phyloP scores from a whole-genome alignment of 108 stramenopile species.

The Cyclotella sp. region DNA sequence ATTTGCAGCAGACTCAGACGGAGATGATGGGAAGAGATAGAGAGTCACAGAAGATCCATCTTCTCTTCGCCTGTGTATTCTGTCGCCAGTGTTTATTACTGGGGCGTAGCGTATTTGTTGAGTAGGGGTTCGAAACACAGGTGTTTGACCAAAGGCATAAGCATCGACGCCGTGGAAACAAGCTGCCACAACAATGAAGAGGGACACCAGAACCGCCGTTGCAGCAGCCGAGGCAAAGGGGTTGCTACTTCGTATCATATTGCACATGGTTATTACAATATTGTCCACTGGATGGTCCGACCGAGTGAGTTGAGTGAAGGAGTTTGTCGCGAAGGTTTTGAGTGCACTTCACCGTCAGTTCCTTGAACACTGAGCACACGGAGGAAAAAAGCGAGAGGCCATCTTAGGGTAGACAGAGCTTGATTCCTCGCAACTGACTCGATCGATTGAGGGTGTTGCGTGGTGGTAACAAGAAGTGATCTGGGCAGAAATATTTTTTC shows the following conservation, averaged over 20 bases:
- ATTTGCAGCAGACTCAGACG: slow-evolving; percentile 27
- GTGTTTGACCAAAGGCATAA: slow-evolving; percentile 24
- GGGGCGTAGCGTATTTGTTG: slow-evolving; percentile 1
- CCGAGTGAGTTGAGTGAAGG: slow-evolving; percentile 7
- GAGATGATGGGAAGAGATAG: slow-evolving; percentile 32
- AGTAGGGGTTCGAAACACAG: not conserved
- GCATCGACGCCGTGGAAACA: slow-evolving; percentile 19
- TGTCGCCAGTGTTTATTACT: not conserved
- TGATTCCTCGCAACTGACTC: no score
- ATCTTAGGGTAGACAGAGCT: no score
- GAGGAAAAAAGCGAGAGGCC: no score
- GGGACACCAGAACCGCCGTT: not conserved
- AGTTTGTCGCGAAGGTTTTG: not conserved
- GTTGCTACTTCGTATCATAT: not conserved
- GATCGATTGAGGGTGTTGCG: no score
- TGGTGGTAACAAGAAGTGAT: no score
- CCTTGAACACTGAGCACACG: slow-evolving; percentile 9
- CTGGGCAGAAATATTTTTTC: no score
- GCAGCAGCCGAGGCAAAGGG: not conserved
- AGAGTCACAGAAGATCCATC: slow-evolving; percentile 36
- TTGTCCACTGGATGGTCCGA: not conserved
- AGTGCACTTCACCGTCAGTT: not conserved
- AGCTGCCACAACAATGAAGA: not conserved
- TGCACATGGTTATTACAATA: not conserved
- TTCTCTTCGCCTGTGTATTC: slow-evolving; percentile 26